Evolutionary conservation across 306 rosid species (phyloP), one percentile per base, ranked within the genome.

Genomic region (Amphicarpaea edgeworthii): DNA sequence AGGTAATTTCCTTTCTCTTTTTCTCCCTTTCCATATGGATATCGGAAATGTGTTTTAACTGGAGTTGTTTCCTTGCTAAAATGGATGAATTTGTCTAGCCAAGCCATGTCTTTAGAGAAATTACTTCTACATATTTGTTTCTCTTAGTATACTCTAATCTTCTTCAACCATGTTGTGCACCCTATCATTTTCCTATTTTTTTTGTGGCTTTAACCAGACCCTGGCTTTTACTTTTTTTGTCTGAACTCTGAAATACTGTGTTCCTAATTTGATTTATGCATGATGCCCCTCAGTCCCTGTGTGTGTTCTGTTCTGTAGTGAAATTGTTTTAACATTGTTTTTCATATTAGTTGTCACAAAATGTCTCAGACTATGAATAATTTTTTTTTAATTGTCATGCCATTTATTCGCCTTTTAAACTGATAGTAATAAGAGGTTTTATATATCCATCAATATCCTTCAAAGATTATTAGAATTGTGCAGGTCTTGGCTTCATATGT

Each of bases 1-100:
- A 94, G 98, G 98, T 91, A 82, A 77, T 68, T 50, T 60, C 76
- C 41, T 43, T 63, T 40, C 59, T 50, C 32, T 50, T 45, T 40
- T 28, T 66, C 45, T 60, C 10, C 6, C 70, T 57, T 53, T 68
- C 64, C 50, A 9, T 69, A 17, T 63, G 64, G 24, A 24, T 61
- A 70, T 54, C 73, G 10, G 28, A 30, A 32, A 21, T 65, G 24
- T 62, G 40, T 8, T 55, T 20, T 23, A 19, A n/a, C 24, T 47
- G 53, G 14, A 20, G 19, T 37, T 76, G 30, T 20, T 58, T 37
- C 58, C 77, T 43, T 41, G 58, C 30, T 61, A 5, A n/a, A 20
- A 7, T 61, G n/a, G 40, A 49, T 47, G 71, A 28, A 46, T 34
- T 62, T 47, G 11, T 54, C 46, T 60, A 17, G 34, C 49, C 60